Base-by-base conservation (phyloP, 257 asterid genomes). In the Galeopsis tetrahit region DNA sequence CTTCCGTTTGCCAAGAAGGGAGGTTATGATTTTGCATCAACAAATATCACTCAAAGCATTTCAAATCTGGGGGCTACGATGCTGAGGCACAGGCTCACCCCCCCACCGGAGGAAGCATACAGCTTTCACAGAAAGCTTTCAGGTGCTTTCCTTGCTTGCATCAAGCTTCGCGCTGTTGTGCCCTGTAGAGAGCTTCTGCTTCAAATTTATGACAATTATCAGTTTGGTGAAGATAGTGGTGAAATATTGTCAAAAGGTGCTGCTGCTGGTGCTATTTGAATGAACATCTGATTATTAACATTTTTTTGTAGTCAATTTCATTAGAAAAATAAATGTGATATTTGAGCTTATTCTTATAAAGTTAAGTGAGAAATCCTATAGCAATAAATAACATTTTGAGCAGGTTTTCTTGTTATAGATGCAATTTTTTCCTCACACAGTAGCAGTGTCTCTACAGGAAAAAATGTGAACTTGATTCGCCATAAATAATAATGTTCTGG, bases 81-180 rank as follows among this genome's bases (percentile, higher is more conserved):
- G 98, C 77, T 94, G 69, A 86, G 95, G 84, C 97, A 94, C 83
- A 83, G 98, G 82, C 81, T 88, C 76, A 91, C 96, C n/a, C 95
- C 98, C 38, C 98, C 98, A 21, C 97, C 98, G 2, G 95, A 94
- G 72, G 98, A 91, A 78, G 97, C 96, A 4, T 94, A 94, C 85
- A 94, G 98, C 83, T 93, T 94, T 49, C 98, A 94, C 83, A 85
- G 98, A 46, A 94, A 94, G 83, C 96, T 94, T 58, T 93, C 97
- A 10, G 98, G 98, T 58, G 90, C 97, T 57, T 93, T 91, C 84
- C 97, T 94, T 71, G 98, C 97, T 74, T 94, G 98, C 86, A 87
- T 94, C 80, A 94, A 94, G 85, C 96, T 94, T 52, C 82, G 89
- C 51, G 96, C 97, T 72, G 90, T 91, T 31, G 98, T 94, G 9